Evolutionary conservation across 805 yeast species (phyloP).

Genomic region (Candida pseudofarinosa): DNA sequence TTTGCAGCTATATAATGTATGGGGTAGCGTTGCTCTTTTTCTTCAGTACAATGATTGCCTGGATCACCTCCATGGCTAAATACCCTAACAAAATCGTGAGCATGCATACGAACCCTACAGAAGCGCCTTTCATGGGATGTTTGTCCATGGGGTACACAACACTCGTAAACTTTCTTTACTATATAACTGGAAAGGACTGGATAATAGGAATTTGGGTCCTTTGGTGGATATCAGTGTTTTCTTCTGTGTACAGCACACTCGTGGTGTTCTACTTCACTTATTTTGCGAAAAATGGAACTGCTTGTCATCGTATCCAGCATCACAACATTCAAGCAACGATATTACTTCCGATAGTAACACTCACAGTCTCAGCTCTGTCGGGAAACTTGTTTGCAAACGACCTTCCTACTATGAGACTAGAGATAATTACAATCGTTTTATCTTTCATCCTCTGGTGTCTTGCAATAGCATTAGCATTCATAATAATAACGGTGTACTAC

Average conservation of each 20-base stretch:
- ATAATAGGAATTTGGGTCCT: conserved; percentile 51
- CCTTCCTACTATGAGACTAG: conserved; percentile 40
- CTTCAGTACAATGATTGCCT: conserved; percentile 31
- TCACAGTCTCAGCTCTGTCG: conserved; percentile 71
- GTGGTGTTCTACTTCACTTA: conserved; percentile 51
- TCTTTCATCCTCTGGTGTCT: conserved; percentile 63
- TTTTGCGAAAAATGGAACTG: conserved; percentile 30
- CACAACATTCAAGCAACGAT: conserved; percentile 50
- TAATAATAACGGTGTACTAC: conserved; percentile 53
- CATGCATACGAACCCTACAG: conserved; percentile 31
- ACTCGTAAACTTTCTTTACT: conserved; percentile 52
- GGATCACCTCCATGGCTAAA: conserved; percentile 38
- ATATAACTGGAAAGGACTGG: conserved; percentile 40
- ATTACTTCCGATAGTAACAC: conserved; percentile 72
- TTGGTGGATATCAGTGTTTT: conserved; percentile 68
- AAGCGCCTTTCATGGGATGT: conserved; percentile 70
- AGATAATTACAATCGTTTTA: conserved; percentile 51
- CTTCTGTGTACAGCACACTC: conserved; percentile 60
- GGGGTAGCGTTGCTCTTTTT: conserved; percentile 51
- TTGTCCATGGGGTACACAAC: conserved; percentile 77
- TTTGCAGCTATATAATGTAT: conserved; percentile 60
- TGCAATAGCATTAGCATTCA: conserved; percentile 58
- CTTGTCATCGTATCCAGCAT: conserved; percentile 15
- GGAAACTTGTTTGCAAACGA: conserved; percentile 52
- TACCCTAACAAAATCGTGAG: conserved; percentile 19